Evolutionary conservation across 2,329 filamentous ascomycete genomes (phyloP), one percentile per base, ranked within the genome.

Genomic region (Berkeleyomyces basicola): DNA sequence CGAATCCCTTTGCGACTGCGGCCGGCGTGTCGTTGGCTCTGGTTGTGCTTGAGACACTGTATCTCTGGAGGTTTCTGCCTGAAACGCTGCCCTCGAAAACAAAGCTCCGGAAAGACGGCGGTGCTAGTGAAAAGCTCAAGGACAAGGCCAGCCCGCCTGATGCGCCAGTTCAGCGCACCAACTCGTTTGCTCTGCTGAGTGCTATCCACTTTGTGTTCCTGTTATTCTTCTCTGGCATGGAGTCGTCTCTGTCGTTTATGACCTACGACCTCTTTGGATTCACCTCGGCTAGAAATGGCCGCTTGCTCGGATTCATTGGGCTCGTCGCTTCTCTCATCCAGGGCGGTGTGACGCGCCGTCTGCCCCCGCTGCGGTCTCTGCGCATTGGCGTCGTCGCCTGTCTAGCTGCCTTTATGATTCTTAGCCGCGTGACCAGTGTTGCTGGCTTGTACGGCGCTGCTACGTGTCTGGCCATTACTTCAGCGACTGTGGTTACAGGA

Each of bases 221-320:
- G 65, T 83, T 99, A 10, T 96, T 96, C 74, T 99, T 99, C 75
- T 96, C 90, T 1, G 93, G 93, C 65, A 92, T 99, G 87, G 93
- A 99, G 72, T 97, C 96, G 73, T 96, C 90, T 0, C 81, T 99
- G 2, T 91, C 93, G 0, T 99, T 99, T 72, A 91, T 99, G 83
- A 97, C 92, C 0, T 95, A 93, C 69, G 92, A 96, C 61, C 82
- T 99, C 53, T 97, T 97, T 72, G 81, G 82, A 7, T 95, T 93
- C 71, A 82, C 79, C 9, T 86, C 90, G 0, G 82, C 84, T 51
- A 82, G 89, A 61, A 95, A 95, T 67, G 93, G 93, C 14, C 83
- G 85, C 9, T 79, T 99, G 1, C 83, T 99, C 1, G 92, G 93
- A 4, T 93, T 88, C 73, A 88, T 99, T 69, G 93, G 93, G 0